Evolutionary conservation across 2,329 filamentous ascomycete genomes (phyloP).

Genomic region (Sordariomycetes sp.): DNA sequence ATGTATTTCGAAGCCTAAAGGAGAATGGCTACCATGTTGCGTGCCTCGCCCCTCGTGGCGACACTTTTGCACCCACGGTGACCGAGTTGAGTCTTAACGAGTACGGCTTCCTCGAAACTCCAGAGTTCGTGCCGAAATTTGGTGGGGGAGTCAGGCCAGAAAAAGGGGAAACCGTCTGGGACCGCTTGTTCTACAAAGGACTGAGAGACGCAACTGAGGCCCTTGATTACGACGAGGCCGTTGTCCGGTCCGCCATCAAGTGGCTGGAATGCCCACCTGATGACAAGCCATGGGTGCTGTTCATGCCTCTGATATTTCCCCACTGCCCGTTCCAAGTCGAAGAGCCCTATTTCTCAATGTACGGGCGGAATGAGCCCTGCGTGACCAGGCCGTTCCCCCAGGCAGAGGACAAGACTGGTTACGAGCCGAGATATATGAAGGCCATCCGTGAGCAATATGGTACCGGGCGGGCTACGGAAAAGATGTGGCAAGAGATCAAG

Average conservation of each 20-base stretch:
- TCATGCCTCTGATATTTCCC: constrained; percentile 32
- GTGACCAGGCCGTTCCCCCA: constrained; percentile 10
- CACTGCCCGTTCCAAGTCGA: constrained; percentile 38
- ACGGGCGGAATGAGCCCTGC: constrained; percentile 22
- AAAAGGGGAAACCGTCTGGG: constrained; percentile 24
- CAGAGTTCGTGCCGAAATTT: constrained; percentile 22
- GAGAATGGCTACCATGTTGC: constrained; percentile 36
- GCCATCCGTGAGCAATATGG: constrained; percentile 26
- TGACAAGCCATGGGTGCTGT: constrained; percentile 31
- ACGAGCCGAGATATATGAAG: constrained; percentile 32
- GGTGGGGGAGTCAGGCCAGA: constrained; percentile 7
- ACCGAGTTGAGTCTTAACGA: constrained; percentile 34
- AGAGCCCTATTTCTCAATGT: constrained; percentile 37
- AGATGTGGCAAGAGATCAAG: constrained; percentile 32
- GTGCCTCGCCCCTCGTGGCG: constrained; percentile 29
- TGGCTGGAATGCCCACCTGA: constrained; percentile 32
- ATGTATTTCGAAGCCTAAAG: constrained; percentile 32
- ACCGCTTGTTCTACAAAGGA: constrained; percentile 30
- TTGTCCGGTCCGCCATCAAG: constrained; percentile 26
- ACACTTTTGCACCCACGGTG: constrained; percentile 30
- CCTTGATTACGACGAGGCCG: constrained; percentile 34
- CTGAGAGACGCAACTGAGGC: constrained; percentile 23
- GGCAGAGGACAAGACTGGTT: constrained; percentile 22
- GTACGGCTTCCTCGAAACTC: constrained; percentile 31
- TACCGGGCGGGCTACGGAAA: constrained; percentile 25